A percentile compares a stretch with the other conserved stretches of the same genome.
phyloP scores from a whole-genome alignment of 2,329 filamentous ascomycete genomes.

The Fusarium neocosmosporiellum region DNA sequence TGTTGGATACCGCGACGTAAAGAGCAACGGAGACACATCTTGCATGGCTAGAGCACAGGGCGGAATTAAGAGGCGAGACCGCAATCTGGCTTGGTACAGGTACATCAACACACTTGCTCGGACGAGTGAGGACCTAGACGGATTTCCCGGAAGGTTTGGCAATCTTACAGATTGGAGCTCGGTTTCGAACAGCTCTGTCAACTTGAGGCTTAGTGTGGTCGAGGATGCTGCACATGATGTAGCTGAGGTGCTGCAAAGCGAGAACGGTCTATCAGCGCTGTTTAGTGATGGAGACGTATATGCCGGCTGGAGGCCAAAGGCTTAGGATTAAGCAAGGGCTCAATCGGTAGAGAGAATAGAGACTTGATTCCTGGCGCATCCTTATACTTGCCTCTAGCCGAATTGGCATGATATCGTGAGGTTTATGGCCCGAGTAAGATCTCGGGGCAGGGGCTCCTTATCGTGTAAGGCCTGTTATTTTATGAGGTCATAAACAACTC shows the following conservation, averaged over 20 bases:
- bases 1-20: background rate
- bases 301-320: background rate
- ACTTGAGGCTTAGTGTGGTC: background rate
- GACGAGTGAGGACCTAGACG: background rate
- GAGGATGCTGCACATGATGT: background rate
- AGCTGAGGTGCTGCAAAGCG: background rate
- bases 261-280: background rate
- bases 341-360: background rate
- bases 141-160: background rate
- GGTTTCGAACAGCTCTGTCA: background rate
- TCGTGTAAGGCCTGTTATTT: background rate
- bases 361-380: background rate
- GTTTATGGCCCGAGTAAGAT: background rate
- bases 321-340: background rate
- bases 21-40: background rate
- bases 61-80: slow-evolving; percentile 2
- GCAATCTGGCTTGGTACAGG: slow-evolving; percentile 14
- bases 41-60: slow-evolving; percentile 14
- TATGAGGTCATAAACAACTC: background rate
- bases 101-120: slow-evolving; percentile 12
- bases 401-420: background rate
- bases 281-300: background rate
- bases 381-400: background rate
- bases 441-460: background rate
- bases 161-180: background rate